A percentile compares a stretch with the other conserved stretches of the same genome.
phyloP scores from a whole-genome alignment of 108 stramenopile species.

The Conticribra guillardii region DNA sequence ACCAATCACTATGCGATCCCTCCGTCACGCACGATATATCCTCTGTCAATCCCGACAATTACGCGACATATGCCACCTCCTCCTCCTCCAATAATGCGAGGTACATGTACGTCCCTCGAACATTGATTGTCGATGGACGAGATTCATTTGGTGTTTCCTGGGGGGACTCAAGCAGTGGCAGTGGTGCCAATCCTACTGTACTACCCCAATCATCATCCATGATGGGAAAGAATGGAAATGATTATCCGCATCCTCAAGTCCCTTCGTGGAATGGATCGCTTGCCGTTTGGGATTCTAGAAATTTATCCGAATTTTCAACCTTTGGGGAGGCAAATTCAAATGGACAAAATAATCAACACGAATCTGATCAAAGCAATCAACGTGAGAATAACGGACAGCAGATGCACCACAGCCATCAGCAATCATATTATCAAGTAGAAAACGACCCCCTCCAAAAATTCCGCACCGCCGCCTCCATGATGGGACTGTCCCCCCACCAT shows the following conservation, averaged over 20 bases:
- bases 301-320: not conserved
- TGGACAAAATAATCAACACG: too few relatives aligned
- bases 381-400: not conserved
- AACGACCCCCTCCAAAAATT: constrained; percentile 28
- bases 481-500: constrained; percentile 21
- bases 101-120: constrained; percentile 61
- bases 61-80: constrained; percentile 3
- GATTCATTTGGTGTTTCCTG: constrained; percentile 27
- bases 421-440: not conserved
- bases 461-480: constrained; percentile 14
- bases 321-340: not conserved
- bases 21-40: constrained; percentile 53
- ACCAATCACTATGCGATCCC: constrained; percentile 60
- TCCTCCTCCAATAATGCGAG: constrained; percentile 1
- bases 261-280: constrained; percentile 7
- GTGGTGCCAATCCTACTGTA: not conserved
- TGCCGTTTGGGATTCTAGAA: constrained; percentile 1
- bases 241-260: not conserved
- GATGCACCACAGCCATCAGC: not conserved
- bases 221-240: constrained; percentile 5
- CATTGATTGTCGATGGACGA: constrained; percentile 68
- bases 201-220: not conserved
- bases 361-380: not conserved
- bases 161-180: not conserved
- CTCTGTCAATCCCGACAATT: constrained; percentile 6